phyloP scores from a whole-genome alignment of 805 yeast species.

The Cyberlindnera maclurae region DNA sequence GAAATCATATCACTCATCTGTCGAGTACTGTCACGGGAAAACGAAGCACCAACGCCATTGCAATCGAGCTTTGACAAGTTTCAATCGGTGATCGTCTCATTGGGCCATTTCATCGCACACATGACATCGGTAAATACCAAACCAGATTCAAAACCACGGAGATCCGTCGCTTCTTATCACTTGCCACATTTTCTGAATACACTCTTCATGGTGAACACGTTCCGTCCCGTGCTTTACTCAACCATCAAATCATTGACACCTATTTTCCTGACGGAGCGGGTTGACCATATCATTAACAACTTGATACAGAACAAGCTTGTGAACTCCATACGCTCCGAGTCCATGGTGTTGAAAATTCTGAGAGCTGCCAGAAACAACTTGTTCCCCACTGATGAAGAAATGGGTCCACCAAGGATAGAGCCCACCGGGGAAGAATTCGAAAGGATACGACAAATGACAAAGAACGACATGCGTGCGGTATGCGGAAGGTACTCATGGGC shows the following conservation, averaged over 20 bases:
- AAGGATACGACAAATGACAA: constrained; percentile 23
- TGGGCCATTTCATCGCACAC: constrained; percentile 14
- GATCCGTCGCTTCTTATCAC: constrained; percentile 11
- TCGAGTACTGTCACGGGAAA: constrained; percentile 3
- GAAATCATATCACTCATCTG: constrained; percentile 27
- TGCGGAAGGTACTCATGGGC: constrained; percentile 13
- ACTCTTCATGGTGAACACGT: constrained; percentile 11
- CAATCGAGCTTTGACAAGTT: constrained; percentile 1
- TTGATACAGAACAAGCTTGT: constrained; percentile 15
- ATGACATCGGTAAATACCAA: constrained; percentile 8
- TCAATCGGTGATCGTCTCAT: constrained; percentile 3
- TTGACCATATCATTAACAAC: constrained; percentile 18
- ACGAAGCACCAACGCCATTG: not conserved
- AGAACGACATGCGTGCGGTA: constrained; percentile 21
- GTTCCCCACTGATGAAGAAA: constrained; percentile 42
- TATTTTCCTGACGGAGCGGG: constrained; percentile 6
- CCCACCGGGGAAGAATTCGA: constrained; percentile 35
- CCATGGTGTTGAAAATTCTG: constrained; percentile 19
- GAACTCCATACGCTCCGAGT: constrained; percentile 11
- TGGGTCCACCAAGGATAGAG: constrained; percentile 41
- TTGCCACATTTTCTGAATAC: constrained; percentile 21
- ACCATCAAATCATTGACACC: constrained; percentile 19
- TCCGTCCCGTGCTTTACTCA: constrained; percentile 28
- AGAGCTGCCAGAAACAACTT: constrained; percentile 29
- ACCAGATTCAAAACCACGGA: not conserved